Evolutionary conservation across 1,284 basidiomycete genomes (phyloP), one percentile per base, ranked within the genome.

Genomic region (Apiotrichum brassicae): DNA sequence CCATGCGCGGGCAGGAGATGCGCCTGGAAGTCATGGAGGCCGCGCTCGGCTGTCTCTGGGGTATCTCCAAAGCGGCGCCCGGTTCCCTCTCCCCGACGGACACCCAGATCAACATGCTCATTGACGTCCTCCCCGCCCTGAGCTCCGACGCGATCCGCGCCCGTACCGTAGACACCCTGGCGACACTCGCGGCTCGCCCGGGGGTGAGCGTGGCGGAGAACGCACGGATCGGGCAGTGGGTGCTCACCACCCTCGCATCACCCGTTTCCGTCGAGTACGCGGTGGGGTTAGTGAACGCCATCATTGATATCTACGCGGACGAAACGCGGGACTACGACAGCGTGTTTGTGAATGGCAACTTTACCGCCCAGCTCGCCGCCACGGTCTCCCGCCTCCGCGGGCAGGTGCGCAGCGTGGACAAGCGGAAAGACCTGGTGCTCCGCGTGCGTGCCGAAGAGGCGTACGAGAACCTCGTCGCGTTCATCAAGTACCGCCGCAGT

Each of bases 301-400:
- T 97, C 42, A 89, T 97, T 58, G 94, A 97, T 70, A 86, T 94
- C 43, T 98, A 88, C 71, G 89, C 92, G 2, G 94, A 98, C 73
- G 95, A 98, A 71, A 79, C 75, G 9, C 73, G 82, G 43, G 78
- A 83, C 0, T 95, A 87, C 69, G 93, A 98, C 71, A 61, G 79
- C 50, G 77, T 76, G 12, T 97, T 97, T 75, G 78, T 82, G 16
- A 67, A 81, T 39, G 79, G 58, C 68, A 79, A 64, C 49, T 85
- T 70, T 76, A 68, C 85, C 6, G 71, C 75, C 7, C 71, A 67
- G 35, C 76, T 91, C 12, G 73, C 74, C 4, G 73, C 71, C 16
- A 76, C 78, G 25, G 76, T 86, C 0, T 79, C 81, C 14, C 78
- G 79, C 14, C 72, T 88, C 26, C 78, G 77, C 59, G 79, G 77